These are phyloP conservation scores for Chytriomyces sp. DNA, from an alignment of 192 early-diverging fungal species.

Conservation along the genomic window DNA sequence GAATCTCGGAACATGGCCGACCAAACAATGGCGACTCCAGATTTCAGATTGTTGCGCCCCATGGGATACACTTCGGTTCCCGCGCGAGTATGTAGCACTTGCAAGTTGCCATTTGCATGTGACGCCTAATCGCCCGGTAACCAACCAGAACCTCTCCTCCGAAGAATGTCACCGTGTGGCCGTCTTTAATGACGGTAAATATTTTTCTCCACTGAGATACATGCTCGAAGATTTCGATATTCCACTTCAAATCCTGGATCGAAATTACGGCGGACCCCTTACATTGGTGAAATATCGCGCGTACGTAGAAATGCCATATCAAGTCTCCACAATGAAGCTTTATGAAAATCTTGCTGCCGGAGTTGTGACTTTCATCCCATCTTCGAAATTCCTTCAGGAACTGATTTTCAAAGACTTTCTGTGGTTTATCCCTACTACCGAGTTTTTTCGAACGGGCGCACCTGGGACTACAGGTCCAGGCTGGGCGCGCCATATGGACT, in stretches of 20 bases:
- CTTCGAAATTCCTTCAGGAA: not conserved
- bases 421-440: not conserved
- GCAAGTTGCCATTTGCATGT: no score
- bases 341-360: constrained; percentile 22
- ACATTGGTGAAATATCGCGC: constrained; percentile 26
- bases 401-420: not conserved
- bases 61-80: not conserved
- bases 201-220: not conserved
- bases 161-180: not conserved
- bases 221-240: not conserved
- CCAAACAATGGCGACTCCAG: constrained; percentile 21
- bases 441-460: constrained; percentile 22
- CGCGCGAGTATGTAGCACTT: not conserved
- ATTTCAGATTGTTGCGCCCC: constrained; percentile 15
- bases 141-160: not conserved
- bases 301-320: constrained; percentile 18
- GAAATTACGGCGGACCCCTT: constrained; percentile 12
- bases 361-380: constrained; percentile 11
- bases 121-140: no score
- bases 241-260: not conserved
- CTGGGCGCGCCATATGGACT: constrained; percentile 11
- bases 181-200: not conserved
- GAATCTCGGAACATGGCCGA: constrained; percentile 7
- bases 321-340: constrained; percentile 24
- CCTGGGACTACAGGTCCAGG: not conserved